Evolutionary conservation across 106 monocot genomes (phyloP).

Genomic region (Acorus calamus): DNA sequence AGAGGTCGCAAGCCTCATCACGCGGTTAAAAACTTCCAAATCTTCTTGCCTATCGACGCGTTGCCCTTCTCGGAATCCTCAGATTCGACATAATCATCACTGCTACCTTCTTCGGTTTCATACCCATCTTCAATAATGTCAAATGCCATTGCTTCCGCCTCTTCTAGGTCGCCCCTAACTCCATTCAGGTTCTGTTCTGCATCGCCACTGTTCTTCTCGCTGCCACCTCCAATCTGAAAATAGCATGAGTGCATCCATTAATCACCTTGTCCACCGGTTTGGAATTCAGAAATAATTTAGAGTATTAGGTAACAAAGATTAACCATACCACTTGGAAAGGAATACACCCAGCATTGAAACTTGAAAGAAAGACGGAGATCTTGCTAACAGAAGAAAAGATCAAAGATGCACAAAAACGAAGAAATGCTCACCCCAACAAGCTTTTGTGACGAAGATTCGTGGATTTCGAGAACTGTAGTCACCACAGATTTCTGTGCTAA

Average conservation of each 20-base stretch:
- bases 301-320: too few relatives aligned
- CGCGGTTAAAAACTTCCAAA: conserved; percentile 28
- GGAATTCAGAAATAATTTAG: too few relatives aligned
- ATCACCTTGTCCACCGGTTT: too few relatives aligned
- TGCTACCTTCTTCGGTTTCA: conserved; percentile 3
- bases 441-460: conserved; percentile 29
- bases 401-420: too few relatives aligned
- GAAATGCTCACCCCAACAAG: conserved; percentile 9
- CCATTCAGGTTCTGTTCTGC: conserved; percentile 5
- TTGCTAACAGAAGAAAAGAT: too few relatives aligned
- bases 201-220: background rate
- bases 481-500: conserved; percentile 9
- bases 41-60: conserved; percentile 13
- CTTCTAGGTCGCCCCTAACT: conserved; percentile 9
- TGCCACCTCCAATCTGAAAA: too few relatives aligned
- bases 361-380: too few relatives aligned
- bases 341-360: too few relatives aligned
- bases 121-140: background rate
- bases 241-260: too few relatives aligned
- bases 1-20: background rate
- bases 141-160: conserved; percentile 6
- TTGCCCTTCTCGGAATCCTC: conserved; percentile 12
- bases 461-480: conserved; percentile 22
- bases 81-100: background rate
- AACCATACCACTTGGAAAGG: too few relatives aligned